Base-by-base conservation (phyloP, 768 basidiomycete genomes). In the Tephrocybe sp. region DNA sequence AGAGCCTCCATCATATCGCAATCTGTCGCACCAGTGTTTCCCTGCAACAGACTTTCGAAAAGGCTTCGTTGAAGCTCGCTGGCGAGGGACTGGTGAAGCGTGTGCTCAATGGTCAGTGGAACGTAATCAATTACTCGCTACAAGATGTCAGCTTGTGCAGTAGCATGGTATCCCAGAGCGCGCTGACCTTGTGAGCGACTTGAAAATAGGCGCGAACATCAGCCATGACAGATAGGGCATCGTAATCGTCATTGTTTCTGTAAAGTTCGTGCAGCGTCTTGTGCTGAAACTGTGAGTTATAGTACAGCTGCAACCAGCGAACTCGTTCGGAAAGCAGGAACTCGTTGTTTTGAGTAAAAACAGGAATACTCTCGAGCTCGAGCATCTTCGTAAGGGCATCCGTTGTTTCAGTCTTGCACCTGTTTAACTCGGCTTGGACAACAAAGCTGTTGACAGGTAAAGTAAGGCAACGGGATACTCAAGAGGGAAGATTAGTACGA, bases 71-170 rank as follows among this genome's bases (percentile, higher is more conserved):
- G 70, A 34, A 80, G 55, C 17, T 51, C 62, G 0, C 63, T 54
- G 0, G 68, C 70, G 11, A 80, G 65, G 9, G 66, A 61, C 32
- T 73, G 69, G 39, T 79, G 70, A 25, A 83, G 66, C 7, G 67
- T 61, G 18, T 70, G 72, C 51, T 81, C 77, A 30, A 82, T 80
- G 37, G 66, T 69, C 8, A 77, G 60, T 1, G 84, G 82, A 18
- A 84, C 45, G 33, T 74, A 65, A 51, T 86, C 85, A 30, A 82
- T 73, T 56, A 81, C 68, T 9, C 81, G 76, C 84, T 86, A 48
- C 0, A 8, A 42, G 17, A 28, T 10, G 21, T 36, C 43, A 53
- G 10, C 11, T 30, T 20, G 24, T 34, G 18, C 21, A 25, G 15
- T 32, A 7, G 18, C 4, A 30, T 8, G 50, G 39, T 4, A 15